phyloP scores from a whole-genome alignment of 345 rosid species.

The Aquilaria malaccensis region DNA sequence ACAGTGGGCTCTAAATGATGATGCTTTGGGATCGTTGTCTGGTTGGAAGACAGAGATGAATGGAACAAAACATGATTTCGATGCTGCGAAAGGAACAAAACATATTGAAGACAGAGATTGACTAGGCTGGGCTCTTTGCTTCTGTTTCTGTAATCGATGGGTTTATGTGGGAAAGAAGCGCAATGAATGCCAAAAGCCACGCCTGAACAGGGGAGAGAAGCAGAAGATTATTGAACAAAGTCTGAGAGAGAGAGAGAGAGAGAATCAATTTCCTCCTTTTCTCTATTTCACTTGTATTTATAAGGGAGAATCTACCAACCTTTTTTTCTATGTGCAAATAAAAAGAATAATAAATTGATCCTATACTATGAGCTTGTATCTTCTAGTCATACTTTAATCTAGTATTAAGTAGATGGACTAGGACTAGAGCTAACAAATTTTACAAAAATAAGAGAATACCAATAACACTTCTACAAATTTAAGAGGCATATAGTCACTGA shows the following conservation, averaged over 20 bases:
- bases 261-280: not conserved
- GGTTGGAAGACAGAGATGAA: slow-evolving; percentile 18
- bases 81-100: slow-evolving; percentile 9
- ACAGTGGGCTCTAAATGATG: slow-evolving; percentile 32
- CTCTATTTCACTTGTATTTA: slow-evolving; percentile 22
- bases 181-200: slow-evolving; percentile 57
- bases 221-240: slow-evolving; percentile 18
- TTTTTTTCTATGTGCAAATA: too few relatives aligned
- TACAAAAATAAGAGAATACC: too few relatives aligned
- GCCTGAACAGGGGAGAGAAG: slow-evolving; percentile 30
- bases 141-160: slow-evolving; percentile 18
- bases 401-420: too few relatives aligned
- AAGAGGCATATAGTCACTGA: too few relatives aligned
- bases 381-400: too few relatives aligned
- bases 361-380: too few relatives aligned
- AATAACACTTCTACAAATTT: too few relatives aligned
- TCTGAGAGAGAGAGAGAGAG: slow-evolving; percentile 9
- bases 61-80: slow-evolving; percentile 21
- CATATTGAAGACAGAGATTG: slow-evolving; percentile 25
- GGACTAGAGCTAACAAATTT: too few relatives aligned
- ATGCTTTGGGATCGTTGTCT: slow-evolving; percentile 21
- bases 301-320: slow-evolving; percentile 15
- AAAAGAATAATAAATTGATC: too few relatives aligned
- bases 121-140: not conserved
- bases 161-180: slow-evolving; percentile 14